Base-by-base conservation (phyloP, 768 basidiomycete species). In the Lenzites betulinus region DNA sequence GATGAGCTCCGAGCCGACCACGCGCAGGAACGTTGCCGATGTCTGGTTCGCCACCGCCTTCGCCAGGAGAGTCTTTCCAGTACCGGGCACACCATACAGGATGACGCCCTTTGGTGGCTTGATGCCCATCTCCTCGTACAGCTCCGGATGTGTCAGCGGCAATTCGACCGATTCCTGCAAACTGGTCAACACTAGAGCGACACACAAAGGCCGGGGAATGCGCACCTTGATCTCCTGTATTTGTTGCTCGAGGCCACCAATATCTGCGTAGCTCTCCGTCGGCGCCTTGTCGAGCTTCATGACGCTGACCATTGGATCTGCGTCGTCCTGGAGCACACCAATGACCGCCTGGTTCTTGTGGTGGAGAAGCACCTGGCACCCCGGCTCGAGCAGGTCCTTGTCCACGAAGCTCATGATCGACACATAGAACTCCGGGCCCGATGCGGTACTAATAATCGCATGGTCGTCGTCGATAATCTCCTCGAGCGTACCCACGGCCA, bases 61-160 rank as follows among this genome's bases (percentile, higher is more conserved):
- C 18, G 97, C 97, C 2, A 99, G 84, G 0, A 99, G 84, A 0
- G 97, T 99, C 78, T 99, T 99, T 56, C 97, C 97, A 13, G 96
- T 98, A 56, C 97, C 97, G 0, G 97, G 97, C 3, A 96, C 96
- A 65, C 97, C 97, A 70, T 98, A 99, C 1, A 99, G 84, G 66
- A 99, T 98, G 71, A 99, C 96, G 77, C 97, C 97, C 74, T 98
- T 98, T 22, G 97, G 97, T n/a, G 96, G 97, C 69, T 91, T 91
- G 76, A 99, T 98, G 57, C 97, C 97, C 97, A 99, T 98, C 79
- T 98, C 96, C 76, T 98, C 96, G 76, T 98, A 99, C 39, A 98
- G 77, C 71, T 99, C 97, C 3, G 97, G 97, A 72, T 98, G 97
- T 9, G 96, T 98, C 23, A 99, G 79, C 0, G 97, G 97, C 33